Conservation (phyloP, 2,329 filamentous ascomycete genomes). For the Dothiorella sarmentorum region DNA sequence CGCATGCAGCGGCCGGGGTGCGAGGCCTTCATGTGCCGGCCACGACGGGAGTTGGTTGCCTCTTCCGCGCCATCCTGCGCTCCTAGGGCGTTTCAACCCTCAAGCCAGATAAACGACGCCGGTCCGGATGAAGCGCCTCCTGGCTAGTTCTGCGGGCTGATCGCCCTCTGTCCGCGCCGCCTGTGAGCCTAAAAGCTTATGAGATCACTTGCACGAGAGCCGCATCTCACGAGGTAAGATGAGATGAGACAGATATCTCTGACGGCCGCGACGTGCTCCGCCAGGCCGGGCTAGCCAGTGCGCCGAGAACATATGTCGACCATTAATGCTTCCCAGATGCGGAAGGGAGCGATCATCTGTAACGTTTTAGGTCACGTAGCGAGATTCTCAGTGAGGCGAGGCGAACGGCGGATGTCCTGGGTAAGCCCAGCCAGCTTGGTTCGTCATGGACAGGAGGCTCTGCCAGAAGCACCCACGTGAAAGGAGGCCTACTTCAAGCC, state of each 20-base stretch:
- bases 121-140: slow-evolving; percentile 7
- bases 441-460: slow-evolving; percentile 5
- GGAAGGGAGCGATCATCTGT: slow-evolving; percentile 13
- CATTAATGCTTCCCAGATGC: background rate
- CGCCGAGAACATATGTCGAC: background rate
- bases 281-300: background rate
- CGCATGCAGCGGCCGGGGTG: slow-evolving; percentile 11
- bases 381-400: slow-evolving; percentile 15
- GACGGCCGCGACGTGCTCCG: background rate
- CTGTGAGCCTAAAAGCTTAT: slow-evolving; percentile 11
- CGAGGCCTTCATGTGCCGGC: slow-evolving; percentile 8
- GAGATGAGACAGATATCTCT: background rate
- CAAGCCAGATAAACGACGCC: slow-evolving; percentile 11
- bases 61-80: slow-evolving; percentile 10
- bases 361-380: slow-evolving; percentile 11
- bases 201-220: slow-evolving; percentile 7
- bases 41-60: slow-evolving; percentile 5
- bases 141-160: slow-evolving; percentile 13
- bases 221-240: slow-evolving; percentile 6
- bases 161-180: slow-evolving; percentile 3
- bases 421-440: slow-evolving; percentile 3
- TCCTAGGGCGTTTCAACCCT: slow-evolving; percentile 14
- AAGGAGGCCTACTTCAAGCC: slow-evolving; percentile 1
- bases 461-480: slow-evolving; percentile 8
- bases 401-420: background rate